Base-by-base conservation (phyloP, 805 yeast genomes). In the Kuraishia piskuri region DNA sequence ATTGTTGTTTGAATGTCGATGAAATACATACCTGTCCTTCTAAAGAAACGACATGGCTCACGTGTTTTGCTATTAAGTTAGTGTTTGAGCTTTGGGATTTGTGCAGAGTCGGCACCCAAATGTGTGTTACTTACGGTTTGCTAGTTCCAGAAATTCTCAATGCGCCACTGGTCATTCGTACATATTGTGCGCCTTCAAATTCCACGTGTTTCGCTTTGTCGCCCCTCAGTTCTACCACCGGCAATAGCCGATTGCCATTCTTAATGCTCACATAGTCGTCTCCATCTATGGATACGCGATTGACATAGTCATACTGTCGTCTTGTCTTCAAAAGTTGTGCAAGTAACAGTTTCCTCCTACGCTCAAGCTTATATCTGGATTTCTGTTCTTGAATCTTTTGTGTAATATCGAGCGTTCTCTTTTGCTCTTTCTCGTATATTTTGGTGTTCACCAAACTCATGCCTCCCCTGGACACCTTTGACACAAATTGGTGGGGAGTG, bases 241-340 rank as follows among this genome's bases (percentile, higher is more conserved):
- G 72, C 0, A 74, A 69, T 31, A 82, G 63, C 50, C 66, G 67
- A 3, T 68, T 65, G 1, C 79, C 81, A 26, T 66, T 63, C 19
- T 67, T 61, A 1, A 71, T 60, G 2, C 75, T 68, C 0, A 82
- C 80, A 63, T 70, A 81, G 31, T 65, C 62, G n/a, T 68, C 68
- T 3, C 74, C 75, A 31, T 72, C 69, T 10, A 80, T 67, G 14
- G 59, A 50, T 9, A 74, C 58, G 45, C 83, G 67, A 58, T 82
- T 85, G 52, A 75, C 72, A 54, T 65, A 62, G 51, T 74, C 79
- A 47, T 74, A 69, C 50, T 68, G 67, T 6, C 62, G 61, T 54
- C 68, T 67, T 52, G 75, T 70, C 52, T 65, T 60, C 52, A 61
- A 50, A 17, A 65, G 48, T 56, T 55, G 52, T 57, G 58, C 52